Evolutionary conservation across 148 eudicot genomes (phyloP).

Genomic region (Spergularia marina): DNA sequence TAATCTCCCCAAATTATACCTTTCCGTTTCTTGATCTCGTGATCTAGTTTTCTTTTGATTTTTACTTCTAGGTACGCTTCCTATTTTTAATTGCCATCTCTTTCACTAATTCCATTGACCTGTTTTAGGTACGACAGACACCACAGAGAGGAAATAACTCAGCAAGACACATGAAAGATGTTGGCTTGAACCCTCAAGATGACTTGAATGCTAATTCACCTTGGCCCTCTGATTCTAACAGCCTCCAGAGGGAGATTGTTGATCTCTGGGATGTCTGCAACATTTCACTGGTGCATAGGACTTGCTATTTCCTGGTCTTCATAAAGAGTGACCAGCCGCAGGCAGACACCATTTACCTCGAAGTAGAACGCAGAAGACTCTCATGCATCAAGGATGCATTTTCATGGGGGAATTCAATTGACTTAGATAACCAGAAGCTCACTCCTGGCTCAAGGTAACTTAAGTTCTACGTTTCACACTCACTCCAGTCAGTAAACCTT

Average conservation of each 20-base stretch:
- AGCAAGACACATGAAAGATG: constrained; percentile 49
- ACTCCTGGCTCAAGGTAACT: constrained; percentile 66
- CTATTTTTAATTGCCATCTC: neutral
- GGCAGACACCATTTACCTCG: constrained; percentile 79
- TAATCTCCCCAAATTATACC: neutral
- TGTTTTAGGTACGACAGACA: constrained; percentile 34
- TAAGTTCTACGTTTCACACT: neutral
- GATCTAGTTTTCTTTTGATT: neutral
- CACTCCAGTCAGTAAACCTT: no score
- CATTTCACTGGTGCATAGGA: constrained; percentile 80
- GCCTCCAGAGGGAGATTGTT: constrained; percentile 65
- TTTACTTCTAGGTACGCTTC: neutral
- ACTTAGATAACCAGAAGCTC: constrained; percentile 52
- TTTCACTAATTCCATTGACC: constrained; percentile 5
- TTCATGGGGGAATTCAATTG: constrained; percentile 49
- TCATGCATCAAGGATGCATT: constrained; percentile 63
- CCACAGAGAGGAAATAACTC: constrained; percentile 24
- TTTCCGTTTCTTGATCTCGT: neutral
- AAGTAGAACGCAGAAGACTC: constrained; percentile 82
- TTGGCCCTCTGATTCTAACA: constrained; percentile 68
- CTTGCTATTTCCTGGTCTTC: constrained; percentile 79
- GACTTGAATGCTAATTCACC: constrained; percentile 32
- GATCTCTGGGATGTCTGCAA: constrained; percentile 78
- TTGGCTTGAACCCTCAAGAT: constrained; percentile 77
- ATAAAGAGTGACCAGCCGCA: constrained; percentile 59